Evolutionary conservation across 2,329 filamentous ascomycete species (phyloP).

Genomic region (Aspergillus unguis): DNA sequence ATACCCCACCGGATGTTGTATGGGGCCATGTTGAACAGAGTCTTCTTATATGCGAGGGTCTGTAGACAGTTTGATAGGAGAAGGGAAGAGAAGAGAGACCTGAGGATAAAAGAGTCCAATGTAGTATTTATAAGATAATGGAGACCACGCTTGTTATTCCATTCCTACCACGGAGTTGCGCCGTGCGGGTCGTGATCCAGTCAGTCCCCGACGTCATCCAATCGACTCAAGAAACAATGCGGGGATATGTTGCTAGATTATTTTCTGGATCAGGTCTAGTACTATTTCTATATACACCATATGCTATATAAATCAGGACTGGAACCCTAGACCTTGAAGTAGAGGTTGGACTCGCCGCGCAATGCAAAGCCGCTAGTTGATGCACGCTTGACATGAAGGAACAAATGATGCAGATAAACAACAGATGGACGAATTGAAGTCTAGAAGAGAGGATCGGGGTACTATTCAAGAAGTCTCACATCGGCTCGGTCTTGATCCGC

Average conservation of each 20-base stretch:
- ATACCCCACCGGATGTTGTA: constrained; percentile 44
- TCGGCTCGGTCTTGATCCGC: constrained; percentile 41
- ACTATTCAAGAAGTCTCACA: constrained; percentile 8
- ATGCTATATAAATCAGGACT: constrained; percentile 1
- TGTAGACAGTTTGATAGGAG: neutral
- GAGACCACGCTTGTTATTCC: constrained; percentile 1
- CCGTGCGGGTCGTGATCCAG: constrained; percentile 25
- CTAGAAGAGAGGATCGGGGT: neutral
- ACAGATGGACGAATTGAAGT: neutral
- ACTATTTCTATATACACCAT: constrained; percentile 8
- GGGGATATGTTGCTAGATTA: neutral
- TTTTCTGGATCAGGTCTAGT: neutral
- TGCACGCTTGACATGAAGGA: constrained; percentile 12
- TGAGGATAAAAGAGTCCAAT: neutral
- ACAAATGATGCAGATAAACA: neutral
- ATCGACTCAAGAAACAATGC: neutral
- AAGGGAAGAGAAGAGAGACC: neutral
- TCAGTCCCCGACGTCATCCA: constrained; percentile 8
- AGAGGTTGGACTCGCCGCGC: neutral
- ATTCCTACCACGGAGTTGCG: constrained; percentile 18
- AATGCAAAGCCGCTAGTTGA: constrained; percentile 21
- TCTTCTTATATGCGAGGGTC: neutral
- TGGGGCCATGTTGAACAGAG: constrained; percentile 24
- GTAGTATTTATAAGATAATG: constrained; percentile 9
- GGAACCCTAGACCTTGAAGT: constrained; percentile 3